A percentile compares a stretch with the other conserved stretches of the same genome.
Conservation (phyloP, 768 basidiomycete genomes). For the Hydnum rufescens region DNA sequence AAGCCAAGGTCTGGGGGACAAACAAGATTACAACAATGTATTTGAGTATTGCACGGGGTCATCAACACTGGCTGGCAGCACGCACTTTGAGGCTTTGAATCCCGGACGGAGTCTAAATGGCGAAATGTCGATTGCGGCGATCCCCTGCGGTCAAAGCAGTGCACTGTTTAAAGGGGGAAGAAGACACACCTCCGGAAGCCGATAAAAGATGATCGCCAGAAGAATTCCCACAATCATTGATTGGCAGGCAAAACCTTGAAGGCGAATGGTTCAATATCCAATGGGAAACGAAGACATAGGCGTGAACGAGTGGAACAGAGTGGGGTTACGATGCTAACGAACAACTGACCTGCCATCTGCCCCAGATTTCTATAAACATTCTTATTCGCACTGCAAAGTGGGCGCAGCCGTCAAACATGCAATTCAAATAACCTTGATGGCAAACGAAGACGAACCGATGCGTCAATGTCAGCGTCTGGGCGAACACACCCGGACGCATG, state of each 20-base stretch:
- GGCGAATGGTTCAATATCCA: too few species aligned
- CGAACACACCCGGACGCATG: neutral
- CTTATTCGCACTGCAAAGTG: neutral
- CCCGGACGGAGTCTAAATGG: constrained; percentile 16
- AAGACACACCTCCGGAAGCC: constrained; percentile 18
- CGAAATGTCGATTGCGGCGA: constrained; percentile 11
- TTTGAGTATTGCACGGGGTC: too few species aligned
- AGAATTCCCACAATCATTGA: constrained; percentile 16
- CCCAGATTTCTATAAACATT: neutral
- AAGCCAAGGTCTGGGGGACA: too few species aligned
- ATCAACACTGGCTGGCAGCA: too few species aligned
- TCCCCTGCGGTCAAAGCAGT: too few species aligned
- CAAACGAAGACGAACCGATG: too few species aligned
- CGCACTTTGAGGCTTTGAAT: constrained; percentile 22
- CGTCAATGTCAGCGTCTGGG: neutral
- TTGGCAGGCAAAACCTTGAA: constrained; percentile 2
- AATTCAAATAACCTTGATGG: too few species aligned
- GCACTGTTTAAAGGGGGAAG: too few species aligned
- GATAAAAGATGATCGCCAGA: constrained; percentile 23
- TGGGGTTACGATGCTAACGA: neutral
- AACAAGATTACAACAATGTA: too few species aligned
- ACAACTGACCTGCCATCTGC: neutral
- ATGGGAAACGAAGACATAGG: neutral
- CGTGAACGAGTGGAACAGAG: neutral
- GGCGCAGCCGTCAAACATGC: too few species aligned